A percentile compares a stretch with the other conserved stretches of the same genome.
phyloP scores from a whole-genome alignment of 2,329 filamentous ascomycete species.

The Microdochium paspali region DNA sequence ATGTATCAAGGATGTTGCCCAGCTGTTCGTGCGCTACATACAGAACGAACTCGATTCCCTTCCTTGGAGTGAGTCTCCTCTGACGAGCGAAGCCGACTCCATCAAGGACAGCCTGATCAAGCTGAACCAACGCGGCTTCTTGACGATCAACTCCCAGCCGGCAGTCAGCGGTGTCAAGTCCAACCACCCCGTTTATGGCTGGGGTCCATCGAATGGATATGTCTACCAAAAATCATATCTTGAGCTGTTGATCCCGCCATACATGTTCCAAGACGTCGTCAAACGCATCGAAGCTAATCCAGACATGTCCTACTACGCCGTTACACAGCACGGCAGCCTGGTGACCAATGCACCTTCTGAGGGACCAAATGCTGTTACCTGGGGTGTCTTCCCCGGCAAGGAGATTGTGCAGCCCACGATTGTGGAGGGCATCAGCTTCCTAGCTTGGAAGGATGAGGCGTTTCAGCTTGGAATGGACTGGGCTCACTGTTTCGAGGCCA shows the following conservation, averaged over 20 bases:
- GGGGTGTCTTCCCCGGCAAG: constrained; percentile 97
- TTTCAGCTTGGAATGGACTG: constrained; percentile 88
- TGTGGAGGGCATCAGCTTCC: constrained; percentile 92
- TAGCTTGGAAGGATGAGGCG: constrained; percentile 98
- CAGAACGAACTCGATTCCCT: constrained; percentile 70
- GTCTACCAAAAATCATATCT: constrained; percentile 98
- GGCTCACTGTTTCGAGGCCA: constrained; percentile 79
- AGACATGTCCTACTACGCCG: constrained; percentile 88
- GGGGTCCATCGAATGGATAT: constrained; percentile 91
- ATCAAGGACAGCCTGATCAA: constrained; percentile 71
- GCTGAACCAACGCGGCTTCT: constrained; percentile 75
- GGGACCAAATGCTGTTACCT: constrained; percentile 95
- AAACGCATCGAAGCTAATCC: constrained; percentile 66
- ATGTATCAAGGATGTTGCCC: constrained; percentile 68
- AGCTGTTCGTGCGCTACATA: constrained; percentile 80
- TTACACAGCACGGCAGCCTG: constrained; percentile 73
- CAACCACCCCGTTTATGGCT: constrained; percentile 77
- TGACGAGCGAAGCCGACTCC: constrained; percentile 70
- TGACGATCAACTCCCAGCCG: constrained; percentile 97
- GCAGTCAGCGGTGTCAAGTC: constrained; percentile 88
- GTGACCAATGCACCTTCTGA: constrained; percentile 78
- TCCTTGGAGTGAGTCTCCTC: constrained; percentile 88
- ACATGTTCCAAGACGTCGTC: constrained; percentile 68
- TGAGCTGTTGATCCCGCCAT: constrained; percentile 78
- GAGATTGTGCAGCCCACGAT: constrained; percentile 99